Base-by-base conservation (phyloP, 1,284 basidiomycete species). In the Fistulinella cinereoalba region DNA sequence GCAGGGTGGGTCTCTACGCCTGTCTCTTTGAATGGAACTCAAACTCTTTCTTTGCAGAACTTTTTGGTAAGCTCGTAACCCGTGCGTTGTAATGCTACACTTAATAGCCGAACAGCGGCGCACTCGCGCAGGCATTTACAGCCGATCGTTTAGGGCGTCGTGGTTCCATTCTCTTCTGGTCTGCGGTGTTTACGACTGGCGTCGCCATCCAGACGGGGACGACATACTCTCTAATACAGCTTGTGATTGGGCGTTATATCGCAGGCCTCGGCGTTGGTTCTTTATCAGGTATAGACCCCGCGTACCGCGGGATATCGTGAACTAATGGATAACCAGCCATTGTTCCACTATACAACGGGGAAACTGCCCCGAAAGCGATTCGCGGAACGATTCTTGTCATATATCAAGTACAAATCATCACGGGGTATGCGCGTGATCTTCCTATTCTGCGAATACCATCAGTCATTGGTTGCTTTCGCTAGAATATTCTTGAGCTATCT, bases 331-430 rank as follows among this genome's bases (percentile, higher is more conserved):
- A 40, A 29, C 21, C 9, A 82, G 86, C 85, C 40, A 83, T 89
- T 49, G 87, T 90, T 1, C 87, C 88, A 34, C 75, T 90, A 6
- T 90, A 88, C 64, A 89, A 86, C 54, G 87, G 87, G 32, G 88
- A 91, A 65, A 85, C 86, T 0, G 79, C 87, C 0, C 88, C 88
- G 0, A 88, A 88, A 61, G 77, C 80, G 6, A 73, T 89, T 50
- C 79, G 87, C 61, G 88, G 88, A 10, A 79, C 82, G 10, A 71
- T 90, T 21, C 70, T 90, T 16, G 85, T 88, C 2, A 65, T 90
- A 15, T 89, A 90, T 57, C 87, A 89, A 60, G 70, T 89, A 10
- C 85, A 87, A 58, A 87, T 88, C 53, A 84, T 86, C 56, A 67
- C 75, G 16, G 83, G 83, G 83, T 82, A 57, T 36, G 72, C 57